Evolutionary conservation across 2,329 filamentous ascomycete species (phyloP).

Genomic region (Colletotrichum kahawae): DNA sequence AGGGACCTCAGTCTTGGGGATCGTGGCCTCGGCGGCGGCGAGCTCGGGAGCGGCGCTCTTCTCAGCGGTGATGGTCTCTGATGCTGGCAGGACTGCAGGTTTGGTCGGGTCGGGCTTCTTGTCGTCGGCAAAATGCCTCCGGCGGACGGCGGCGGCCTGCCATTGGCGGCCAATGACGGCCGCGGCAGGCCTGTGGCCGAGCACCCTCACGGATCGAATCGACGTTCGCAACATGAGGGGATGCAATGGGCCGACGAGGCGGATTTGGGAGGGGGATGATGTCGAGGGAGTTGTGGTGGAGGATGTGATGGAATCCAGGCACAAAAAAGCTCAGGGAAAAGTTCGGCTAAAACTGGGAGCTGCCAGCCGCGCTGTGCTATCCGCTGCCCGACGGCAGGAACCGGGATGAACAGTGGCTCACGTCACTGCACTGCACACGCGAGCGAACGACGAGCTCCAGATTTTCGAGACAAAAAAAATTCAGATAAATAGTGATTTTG

Average conservation of each 20-base stretch:
- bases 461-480: background rate
- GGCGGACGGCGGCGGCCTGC: constrained; percentile 37
- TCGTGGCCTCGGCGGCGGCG: constrained; percentile 40
- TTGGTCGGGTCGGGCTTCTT: constrained; percentile 57
- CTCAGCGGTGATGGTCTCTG: constrained; percentile 56
- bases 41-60: constrained; percentile 46
- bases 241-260: constrained; percentile 48
- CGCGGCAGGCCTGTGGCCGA: constrained; percentile 59
- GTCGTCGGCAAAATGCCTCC: constrained; percentile 60
- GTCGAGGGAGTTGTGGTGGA: constrained; percentile 21
- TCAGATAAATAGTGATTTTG: background rate
- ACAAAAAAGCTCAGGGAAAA: constrained; percentile 51
- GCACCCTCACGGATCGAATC: constrained; percentile 66
- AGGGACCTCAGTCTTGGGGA: constrained; percentile 42
- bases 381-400: constrained; percentile 22
- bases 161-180: constrained; percentile 64
- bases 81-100: constrained; percentile 57
- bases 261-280: constrained; percentile 33
- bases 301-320: constrained; percentile 29
- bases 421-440: background rate
- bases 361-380: constrained; percentile 1
- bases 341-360: constrained; percentile 43
- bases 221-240: constrained; percentile 73
- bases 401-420: constrained; percentile 19
- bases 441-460: background rate